Base-by-base conservation (phyloP, 192 early-diverging fungal genomes). In the Umbelopsis sp. region DNA sequence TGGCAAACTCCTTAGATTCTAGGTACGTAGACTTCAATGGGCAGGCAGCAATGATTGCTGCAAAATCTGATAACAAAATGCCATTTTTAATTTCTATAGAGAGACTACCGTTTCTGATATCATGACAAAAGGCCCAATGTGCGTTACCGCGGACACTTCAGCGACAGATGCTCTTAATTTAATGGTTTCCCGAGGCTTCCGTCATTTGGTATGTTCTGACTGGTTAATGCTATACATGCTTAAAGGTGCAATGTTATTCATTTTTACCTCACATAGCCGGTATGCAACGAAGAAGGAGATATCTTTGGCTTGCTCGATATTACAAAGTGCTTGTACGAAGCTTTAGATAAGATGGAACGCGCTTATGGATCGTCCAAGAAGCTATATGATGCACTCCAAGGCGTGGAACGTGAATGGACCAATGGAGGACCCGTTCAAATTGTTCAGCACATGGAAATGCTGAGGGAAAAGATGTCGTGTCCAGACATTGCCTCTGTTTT, bases 41-140 rank as follows among this genome's bases (percentile, higher is more conserved):
- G 38, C 38, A 4, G 4, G 22, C 20, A 22, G 45, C 14, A 32
- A 31, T 38, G 31, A 25, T 50, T 7, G 50, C 10, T 2, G 17
- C 24, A 29, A 41, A 43, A 21, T 43, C n/a, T 66, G 53, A 70
- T 75, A 70, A 86, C 83, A 16, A 80, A 86, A 29, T 85, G 87
- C 71, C 85, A 50, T 73, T 20, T 51, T 20, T 17, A 36, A 29
- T 38, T 84, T 22, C 17, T 17, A 85, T 51, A 81, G 89, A 71
- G 82, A 86, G 34, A 91, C 89, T 65, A 81, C 88, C 24, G 94
- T 97, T 31, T 81, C 91, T 44, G 85, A 94, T 22, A 95, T 96
- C 45, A 97, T 97, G 89, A 99, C 97, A 8, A 87, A 86, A 71
- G 87, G 92, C 71, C 97, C 97, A 17, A 89, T 95, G 74, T 95